phyloP scores from a whole-genome alignment of 768 basidiomycete species.

The Leccinum rimulosum region DNA sequence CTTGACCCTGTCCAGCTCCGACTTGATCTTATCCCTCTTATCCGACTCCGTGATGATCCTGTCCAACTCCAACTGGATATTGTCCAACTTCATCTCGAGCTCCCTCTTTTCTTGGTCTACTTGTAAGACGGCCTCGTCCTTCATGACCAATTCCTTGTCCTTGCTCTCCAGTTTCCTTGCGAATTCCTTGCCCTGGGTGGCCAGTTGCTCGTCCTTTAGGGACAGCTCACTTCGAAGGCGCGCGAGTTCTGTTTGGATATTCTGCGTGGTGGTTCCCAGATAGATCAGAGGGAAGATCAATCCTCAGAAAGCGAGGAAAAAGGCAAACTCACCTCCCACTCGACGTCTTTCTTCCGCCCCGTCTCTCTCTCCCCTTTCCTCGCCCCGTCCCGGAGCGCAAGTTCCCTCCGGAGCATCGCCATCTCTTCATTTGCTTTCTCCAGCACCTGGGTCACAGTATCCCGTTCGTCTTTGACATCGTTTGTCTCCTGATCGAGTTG shows the following conservation, averaged over 20 bases:
- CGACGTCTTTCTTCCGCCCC: not conserved
- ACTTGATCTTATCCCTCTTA: not conserved
- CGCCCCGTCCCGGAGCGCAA: not conserved
- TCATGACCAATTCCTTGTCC: not conserved
- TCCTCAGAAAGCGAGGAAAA: not conserved
- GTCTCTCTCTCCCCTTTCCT: not conserved
- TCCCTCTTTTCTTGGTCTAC: slow-evolving; percentile 61
- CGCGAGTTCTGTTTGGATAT: not conserved
- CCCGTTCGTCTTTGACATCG: slow-evolving; percentile 47
- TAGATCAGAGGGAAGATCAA: not conserved
- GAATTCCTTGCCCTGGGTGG: not conserved
- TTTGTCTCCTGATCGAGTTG: slow-evolving; percentile 67
- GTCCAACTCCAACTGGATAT: not conserved
- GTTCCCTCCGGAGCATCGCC: slow-evolving; percentile 43
- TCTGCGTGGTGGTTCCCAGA: not conserved
- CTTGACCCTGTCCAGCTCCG: not conserved
- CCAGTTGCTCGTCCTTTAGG: slow-evolving; percentile 42
- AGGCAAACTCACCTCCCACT: not conserved
- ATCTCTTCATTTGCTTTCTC: slow-evolving; percentile 59
- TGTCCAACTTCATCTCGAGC: slow-evolving; percentile 41
- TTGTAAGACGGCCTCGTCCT: slow-evolving; percentile 66
- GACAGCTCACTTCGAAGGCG: not conserved
- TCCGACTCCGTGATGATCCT: not conserved
- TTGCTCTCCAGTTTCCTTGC: not conserved
- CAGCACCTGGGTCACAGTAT: slow-evolving; percentile 26